Evolutionary conservation across 768 basidiomycete genomes (phyloP), one percentile per base, ranked within the genome.

Genomic region (Trichaptum fuscoviolaceum): DNA sequence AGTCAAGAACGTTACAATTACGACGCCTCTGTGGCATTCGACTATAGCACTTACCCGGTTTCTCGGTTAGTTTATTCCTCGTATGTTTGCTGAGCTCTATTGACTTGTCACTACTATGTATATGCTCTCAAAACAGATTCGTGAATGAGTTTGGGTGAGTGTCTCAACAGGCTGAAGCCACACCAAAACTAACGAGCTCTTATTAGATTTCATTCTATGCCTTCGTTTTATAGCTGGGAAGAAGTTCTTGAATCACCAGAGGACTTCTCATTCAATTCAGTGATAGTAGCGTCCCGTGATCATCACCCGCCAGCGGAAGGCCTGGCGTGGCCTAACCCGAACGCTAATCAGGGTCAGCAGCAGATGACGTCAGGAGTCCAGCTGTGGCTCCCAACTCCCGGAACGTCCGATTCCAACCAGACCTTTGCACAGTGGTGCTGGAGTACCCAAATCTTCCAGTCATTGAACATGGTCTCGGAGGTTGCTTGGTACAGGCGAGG

Each of bases 401-500:
- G 72, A 17, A 84, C 82, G 1, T 67, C 79, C 20, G 77, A 84
- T 70, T 65, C 80, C 23, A 85, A 87, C 67, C 81, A 84, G 70
- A 87, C 85, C 0, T 87, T 87, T 72, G 83, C 85, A 0, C 84
- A 86, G 70, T 86, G 85, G 85, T 86, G 84, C 73, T 87, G 80
- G 77, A 85, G 83, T 73, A 86, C 85, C 2, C 86, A 87, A 69
- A 69, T 86, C 23, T 86, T 86, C 81, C 86, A 86, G 69, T 76
- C 82, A 23, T 81, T 87, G 79, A 81, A 83, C 59, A 85, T 86
- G 78, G 77, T 81, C n/a, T 78, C 84, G n/a, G 77, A 87, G 71
- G 81, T 86, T 57, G 81, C 84, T 7, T 87, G 80, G 78, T 87
- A 87, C 74, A 77, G 86, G 36, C 83, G 81, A 35, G 85, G 85